A percentile compares a stretch with the other conserved stretches of the same genome.
Conservation (phyloP, 306 rosid genomes). For the Albizia julibrissin region DNA sequence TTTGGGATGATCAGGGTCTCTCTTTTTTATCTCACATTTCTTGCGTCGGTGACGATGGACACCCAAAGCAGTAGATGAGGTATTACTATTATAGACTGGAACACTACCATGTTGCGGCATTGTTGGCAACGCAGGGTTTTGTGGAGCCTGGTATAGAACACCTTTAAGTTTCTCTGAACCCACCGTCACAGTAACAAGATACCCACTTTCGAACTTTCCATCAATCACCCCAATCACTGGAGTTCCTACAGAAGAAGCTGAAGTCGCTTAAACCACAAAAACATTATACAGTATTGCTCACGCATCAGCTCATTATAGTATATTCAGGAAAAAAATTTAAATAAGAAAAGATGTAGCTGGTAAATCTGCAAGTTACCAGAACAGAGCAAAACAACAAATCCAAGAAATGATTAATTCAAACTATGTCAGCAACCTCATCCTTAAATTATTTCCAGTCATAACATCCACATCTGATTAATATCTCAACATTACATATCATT, state of each 20-base stretch:
- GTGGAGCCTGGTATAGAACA: conserved; percentile 71
- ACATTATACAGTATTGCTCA: background rate
- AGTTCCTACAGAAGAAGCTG: conserved; percentile 42
- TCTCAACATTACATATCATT: background rate
- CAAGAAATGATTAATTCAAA: background rate
- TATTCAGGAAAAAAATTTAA: background rate
- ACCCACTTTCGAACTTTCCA: conserved; percentile 91
- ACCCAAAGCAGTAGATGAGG: conserved; percentile 40
- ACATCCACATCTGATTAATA: background rate
- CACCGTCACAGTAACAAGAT: conserved; percentile 75
- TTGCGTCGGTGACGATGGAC: conserved; percentile 74
- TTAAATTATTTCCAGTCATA: background rate
- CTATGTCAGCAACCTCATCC: background rate
- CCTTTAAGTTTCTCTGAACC: conserved; percentile 85
- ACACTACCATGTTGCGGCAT: conserved; percentile 27
- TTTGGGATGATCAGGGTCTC: conserved; percentile 93
- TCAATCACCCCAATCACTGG: conserved; percentile 77
- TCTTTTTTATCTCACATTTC: conserved; percentile 77
- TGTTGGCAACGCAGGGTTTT: conserved; percentile 29
- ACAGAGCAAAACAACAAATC: background rate
- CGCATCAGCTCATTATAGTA: conserved; percentile 6
- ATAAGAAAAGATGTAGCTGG: background rate
- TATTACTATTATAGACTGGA: conserved; percentile 31
- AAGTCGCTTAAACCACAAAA: conserved; percentile 33
- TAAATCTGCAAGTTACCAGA: background rate